phyloP scores from a whole-genome alignment of 306 rosid species.

The Hippophae tibetana region DNA sequence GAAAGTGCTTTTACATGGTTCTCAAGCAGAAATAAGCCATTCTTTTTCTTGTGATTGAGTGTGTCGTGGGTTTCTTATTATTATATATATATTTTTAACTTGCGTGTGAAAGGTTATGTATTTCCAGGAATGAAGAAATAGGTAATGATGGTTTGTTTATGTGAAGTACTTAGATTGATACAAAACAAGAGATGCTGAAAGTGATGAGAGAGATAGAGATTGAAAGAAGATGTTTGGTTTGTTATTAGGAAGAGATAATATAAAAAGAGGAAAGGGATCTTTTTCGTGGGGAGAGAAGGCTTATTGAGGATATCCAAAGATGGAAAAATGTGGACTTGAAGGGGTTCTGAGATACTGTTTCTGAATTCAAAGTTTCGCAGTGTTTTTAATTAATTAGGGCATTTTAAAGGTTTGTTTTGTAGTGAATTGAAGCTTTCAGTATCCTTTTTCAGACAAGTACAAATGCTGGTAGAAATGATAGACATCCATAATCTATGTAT shows the following conservation, averaged over 20 bases:
- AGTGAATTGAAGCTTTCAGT: too few relatives aligned
- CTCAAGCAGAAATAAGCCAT: too few relatives aligned
- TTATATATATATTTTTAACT: too few relatives aligned
- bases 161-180: conserved; percentile 27
- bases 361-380: too few relatives aligned
- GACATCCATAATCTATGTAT: too few relatives aligned
- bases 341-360: not conserved
- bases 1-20: too few relatives aligned
- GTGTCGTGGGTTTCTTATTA: conserved; percentile 6
- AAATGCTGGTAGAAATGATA: too few relatives aligned
- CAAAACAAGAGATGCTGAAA: conserved; percentile 13
- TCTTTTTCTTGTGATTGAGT: not conserved
- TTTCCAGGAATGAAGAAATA: conserved; percentile 26
- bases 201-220: conserved; percentile 1
- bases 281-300: conserved; percentile 45
- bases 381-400: too few relatives aligned
- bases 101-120: conserved; percentile 30
- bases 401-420: too few relatives aligned
- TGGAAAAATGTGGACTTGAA: conserved; percentile 32
- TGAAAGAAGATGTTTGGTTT: not conserved
- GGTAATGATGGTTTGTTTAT: conserved; percentile 35
- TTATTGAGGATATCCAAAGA: conserved; percentile 34
- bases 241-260: conserved; percentile 12
- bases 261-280: conserved; percentile 15
- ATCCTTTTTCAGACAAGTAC: too few relatives aligned